A percentile compares a stretch with the other conserved stretches of the same genome.
Conservation (phyloP, 768 basidiomycete species). For the Russula sp. region DNA sequence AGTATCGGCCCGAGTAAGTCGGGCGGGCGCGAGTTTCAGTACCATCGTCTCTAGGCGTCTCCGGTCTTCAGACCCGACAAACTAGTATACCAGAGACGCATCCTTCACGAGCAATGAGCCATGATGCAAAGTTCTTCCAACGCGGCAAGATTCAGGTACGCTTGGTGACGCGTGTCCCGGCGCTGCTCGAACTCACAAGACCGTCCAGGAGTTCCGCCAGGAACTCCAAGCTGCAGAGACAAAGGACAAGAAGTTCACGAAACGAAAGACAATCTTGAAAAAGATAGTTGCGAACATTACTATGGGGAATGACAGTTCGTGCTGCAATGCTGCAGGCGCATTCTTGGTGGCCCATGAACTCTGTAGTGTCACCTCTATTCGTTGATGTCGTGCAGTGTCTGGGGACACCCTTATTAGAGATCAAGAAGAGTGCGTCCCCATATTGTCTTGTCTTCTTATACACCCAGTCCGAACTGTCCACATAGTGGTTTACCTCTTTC, state of each 20-base stretch:
- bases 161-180: constrained; percentile 10
- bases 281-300: constrained; percentile 99
- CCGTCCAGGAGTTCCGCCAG: constrained; percentile 72
- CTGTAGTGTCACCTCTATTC: constrained; percentile 86
- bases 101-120: constrained; percentile 36
- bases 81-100: not conserved
- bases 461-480: not conserved
- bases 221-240: constrained; percentile 87
- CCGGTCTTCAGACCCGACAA: not conserved
- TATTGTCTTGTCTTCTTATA: not conserved
- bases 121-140: constrained; percentile 90
- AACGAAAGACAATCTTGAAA: constrained; percentile 92
- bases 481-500: constrained; percentile 94
- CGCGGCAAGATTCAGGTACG: constrained; percentile 86
- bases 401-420: constrained; percentile 91
- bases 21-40: no score
- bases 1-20: no score
- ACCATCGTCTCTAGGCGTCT: no score
- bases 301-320: constrained; percentile 98
- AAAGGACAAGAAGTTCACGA: constrained; percentile 95
- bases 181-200: constrained; percentile 10
- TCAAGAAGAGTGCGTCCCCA: constrained; percentile 89
- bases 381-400: constrained; percentile 94
- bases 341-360: constrained; percentile 23
- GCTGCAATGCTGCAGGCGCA: constrained; percentile 11